These are phyloP conservation scores for Akanthomyces uredinophilus DNA, from an alignment of 2,329 filamentous ascomycete genomes.

Conservation along the genomic window DNA sequence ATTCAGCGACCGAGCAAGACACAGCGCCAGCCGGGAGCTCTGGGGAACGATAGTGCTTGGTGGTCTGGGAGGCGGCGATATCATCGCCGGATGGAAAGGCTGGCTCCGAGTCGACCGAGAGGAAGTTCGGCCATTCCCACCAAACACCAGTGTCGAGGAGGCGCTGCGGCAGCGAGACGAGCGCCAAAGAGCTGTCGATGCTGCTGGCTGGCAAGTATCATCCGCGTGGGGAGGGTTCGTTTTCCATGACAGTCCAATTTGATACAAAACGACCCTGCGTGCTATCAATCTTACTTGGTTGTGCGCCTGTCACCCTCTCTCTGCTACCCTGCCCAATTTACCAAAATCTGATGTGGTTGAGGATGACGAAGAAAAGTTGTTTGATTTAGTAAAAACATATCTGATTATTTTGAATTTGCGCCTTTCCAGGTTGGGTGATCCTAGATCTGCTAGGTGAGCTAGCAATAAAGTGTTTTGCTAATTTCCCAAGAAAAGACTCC, in stretches of 20 bases:
- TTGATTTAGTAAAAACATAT: neutral
- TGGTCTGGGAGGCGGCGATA: constrained; percentile 30
- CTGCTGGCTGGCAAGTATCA: constrained; percentile 40
- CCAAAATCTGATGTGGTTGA: no score
- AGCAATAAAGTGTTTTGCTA: neutral
- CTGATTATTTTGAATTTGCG: neutral
- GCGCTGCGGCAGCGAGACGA: constrained; percentile 37
- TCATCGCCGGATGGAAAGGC: constrained; percentile 36
- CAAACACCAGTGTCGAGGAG: constrained; percentile 38
- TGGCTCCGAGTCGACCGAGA: constrained; percentile 49
- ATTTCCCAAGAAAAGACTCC: neutral
- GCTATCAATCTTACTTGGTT: no score
- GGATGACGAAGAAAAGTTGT: no score
- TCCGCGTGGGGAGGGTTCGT: constrained; percentile 47
- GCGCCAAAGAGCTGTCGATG: constrained; percentile 37
- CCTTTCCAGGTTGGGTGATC: constrained; percentile 15
- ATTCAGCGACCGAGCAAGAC: constrained; percentile 37
- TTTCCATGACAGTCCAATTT: constrained; percentile 26
- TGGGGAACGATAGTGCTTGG: constrained; percentile 56
- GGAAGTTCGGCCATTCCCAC: constrained; percentile 34
- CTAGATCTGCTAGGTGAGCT: neutral
- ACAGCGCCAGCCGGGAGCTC: constrained; percentile 44
- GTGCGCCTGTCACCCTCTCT: no score
- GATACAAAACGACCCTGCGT: neutral
- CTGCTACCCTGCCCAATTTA: no score